A percentile compares a stretch with the other conserved stretches of the same genome.
phyloP scores from a whole-genome alignment of 495 filamentous ascomycete genomes.

The Parachaetomium inaequale region DNA sequence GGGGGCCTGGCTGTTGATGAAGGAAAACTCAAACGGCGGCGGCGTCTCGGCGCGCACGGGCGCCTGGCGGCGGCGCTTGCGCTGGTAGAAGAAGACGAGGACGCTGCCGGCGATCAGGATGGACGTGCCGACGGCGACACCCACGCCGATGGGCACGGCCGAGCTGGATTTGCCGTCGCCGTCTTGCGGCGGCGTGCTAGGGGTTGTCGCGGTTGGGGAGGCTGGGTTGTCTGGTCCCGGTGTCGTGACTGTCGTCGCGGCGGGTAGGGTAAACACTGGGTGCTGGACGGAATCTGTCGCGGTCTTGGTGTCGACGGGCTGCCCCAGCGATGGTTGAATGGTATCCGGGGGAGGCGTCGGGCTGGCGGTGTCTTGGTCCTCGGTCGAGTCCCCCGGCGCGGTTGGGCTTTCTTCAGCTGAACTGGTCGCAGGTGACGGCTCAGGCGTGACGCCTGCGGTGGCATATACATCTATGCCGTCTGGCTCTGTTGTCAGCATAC shows the following conservation, averaged over 20 bases:
- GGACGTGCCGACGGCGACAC: conserved; percentile 19
- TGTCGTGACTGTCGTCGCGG: not conserved
- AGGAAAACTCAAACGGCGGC: conserved; percentile 18
- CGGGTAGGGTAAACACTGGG: too few relatives aligned
- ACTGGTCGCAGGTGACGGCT: not conserved
- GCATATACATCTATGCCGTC: not conserved
- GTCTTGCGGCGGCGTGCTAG: not conserved
- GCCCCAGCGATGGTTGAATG: not conserved
- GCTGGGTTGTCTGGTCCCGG: not conserved
- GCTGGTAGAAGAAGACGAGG: conserved; percentile 26
- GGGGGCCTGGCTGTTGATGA: not conserved
- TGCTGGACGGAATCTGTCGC: not conserved
- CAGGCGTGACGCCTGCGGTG: not conserved
- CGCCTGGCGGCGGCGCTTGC: conserved; percentile 19
- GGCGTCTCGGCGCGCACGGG: conserved; percentile 24
- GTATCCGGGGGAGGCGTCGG: too few relatives aligned
- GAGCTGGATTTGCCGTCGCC: not conserved
- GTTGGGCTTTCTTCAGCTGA: not conserved
- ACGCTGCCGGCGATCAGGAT: conserved; percentile 19
- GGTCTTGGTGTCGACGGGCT: too few relatives aligned
- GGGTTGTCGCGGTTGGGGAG: not conserved
- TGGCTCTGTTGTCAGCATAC: not conserved
- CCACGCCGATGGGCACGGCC: conserved; percentile 22
- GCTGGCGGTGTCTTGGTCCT: not conserved
- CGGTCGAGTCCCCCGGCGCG: not conserved